These are phyloP conservation scores for Rosellinia necatrix DNA, from an alignment of 2,329 filamentous ascomycete species.

Conservation along the genomic window DNA sequence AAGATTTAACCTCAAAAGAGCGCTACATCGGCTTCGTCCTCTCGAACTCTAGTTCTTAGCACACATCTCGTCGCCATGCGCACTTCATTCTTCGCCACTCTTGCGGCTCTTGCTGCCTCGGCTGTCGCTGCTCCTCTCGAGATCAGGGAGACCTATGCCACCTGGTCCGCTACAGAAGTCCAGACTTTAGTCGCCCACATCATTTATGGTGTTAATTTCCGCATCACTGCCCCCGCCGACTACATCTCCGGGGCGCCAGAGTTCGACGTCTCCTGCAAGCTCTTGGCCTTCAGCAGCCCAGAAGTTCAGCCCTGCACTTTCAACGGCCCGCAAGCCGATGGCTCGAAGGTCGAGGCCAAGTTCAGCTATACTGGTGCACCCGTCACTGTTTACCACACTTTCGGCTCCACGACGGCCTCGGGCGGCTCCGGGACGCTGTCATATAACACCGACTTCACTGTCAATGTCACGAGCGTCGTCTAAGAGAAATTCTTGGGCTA, in stretches of 20 bases:
- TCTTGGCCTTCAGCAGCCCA: neutral
- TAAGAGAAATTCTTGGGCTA: neutral
- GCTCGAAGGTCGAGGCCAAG: conserved; percentile 13
- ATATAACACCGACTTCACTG: neutral
- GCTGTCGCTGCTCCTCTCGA: neutral
- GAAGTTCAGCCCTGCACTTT: neutral
- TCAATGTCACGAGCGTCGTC: neutral
- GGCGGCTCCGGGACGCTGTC: neutral
- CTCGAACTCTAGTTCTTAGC: neutral
- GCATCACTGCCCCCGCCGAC: neutral
- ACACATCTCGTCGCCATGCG: conserved; percentile 6
- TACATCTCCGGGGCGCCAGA: conserved; percentile 8
- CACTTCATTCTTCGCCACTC: neutral
- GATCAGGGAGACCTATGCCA: neutral
- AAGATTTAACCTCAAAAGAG: no score
- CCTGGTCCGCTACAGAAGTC: conserved; percentile 6
- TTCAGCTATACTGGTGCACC: neutral
- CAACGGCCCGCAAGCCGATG: neutral
- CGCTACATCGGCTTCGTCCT: no score
- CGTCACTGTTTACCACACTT: conserved; percentile 2
- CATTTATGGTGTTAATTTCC: neutral
- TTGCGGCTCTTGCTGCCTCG: conserved; percentile 5
- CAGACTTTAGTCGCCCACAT: neutral
- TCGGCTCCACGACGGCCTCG: conserved; percentile 2
- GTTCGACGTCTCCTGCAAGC: conserved; percentile 2